Evolutionary conservation across 1,284 basidiomycete genomes (phyloP), one percentile per base, ranked within the genome.

Genomic region (Amylostereum chailletii): DNA sequence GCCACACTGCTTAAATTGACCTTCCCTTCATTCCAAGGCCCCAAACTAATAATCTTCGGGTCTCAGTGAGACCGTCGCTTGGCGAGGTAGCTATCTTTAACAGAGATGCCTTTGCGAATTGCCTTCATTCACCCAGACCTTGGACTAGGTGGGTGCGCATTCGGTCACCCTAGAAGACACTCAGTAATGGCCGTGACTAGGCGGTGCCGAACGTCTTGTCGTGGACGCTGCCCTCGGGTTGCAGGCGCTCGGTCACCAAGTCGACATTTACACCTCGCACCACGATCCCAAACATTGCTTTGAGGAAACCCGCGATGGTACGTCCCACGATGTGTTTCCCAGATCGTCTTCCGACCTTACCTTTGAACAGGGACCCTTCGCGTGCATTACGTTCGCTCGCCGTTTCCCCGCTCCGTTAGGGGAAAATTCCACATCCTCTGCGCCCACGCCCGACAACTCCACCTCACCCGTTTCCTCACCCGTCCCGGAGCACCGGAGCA

Each of bases 41-140:
- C 19, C 19, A 19, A 19, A 19, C 19, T 19, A 19, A 19, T 19
- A 19, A 19, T 19, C 19, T 19, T 19, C 19, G 19, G 19, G 19
- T 19, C 19, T 19, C 19, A 19, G 19, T 19, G 19, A 19, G 19
- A 19, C 19, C 19, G 19, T 19, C 19, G 19, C 19, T 19, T 19
- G 19, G 19, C 19, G 19, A 19, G 19, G 19, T 19, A 19, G 19
- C 19, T 19, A 19, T 19, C 19, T 19, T 19, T 19, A 19, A 19
- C 19, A 19, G 19, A 19, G 19, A 19, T 19, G 19, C 19, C 45
- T 7, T 32, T 67, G 11, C 60, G 63, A 3, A 59, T 98, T 54
- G 93, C 88, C 3, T 94, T 97, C 67, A 75, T 97, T 49, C 94
- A 98, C 64, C 94, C 94, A 29, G 94, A 98, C 71, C 74, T 97